phyloP scores from a whole-genome alignment of 805 yeast genomes.

The Zygosaccharomyces rouxii region DNA sequence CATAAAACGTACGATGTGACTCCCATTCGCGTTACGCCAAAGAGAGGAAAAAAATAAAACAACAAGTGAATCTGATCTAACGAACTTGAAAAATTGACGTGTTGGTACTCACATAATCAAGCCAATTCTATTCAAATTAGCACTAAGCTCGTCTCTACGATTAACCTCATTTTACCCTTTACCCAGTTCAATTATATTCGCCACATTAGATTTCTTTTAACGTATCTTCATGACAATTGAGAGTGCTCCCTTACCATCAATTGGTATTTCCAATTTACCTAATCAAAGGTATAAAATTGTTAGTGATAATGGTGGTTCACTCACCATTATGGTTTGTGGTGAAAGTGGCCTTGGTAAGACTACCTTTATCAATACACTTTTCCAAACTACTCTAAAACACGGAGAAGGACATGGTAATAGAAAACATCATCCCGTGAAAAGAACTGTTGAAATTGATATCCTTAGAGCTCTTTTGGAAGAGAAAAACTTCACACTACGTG shows the following conservation, averaged over 20 bases:
- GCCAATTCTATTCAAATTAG: not conserved
- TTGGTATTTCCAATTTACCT: slow-evolving; percentile 70
- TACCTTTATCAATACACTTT: slow-evolving; percentile 82
- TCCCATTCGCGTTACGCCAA: not conserved
- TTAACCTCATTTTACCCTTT: not conserved
- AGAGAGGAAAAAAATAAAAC: not conserved
- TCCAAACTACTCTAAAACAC: slow-evolving; percentile 66
- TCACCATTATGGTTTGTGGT: slow-evolving; percentile 83
- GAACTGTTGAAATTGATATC: slow-evolving; percentile 75
- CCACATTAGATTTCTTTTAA: not conserved
- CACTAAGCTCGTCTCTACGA: not conserved
- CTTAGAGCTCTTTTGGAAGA: slow-evolving; percentile 80
- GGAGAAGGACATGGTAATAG: slow-evolving; percentile 37
- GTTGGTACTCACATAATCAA: not conserved
- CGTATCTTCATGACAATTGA: slow-evolving; percentile 2
- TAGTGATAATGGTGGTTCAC: slow-evolving; percentile 67
- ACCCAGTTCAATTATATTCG: not conserved
- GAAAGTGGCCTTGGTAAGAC: slow-evolving; percentile 91
- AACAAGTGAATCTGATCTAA: not conserved
- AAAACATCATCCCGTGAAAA: slow-evolving; percentile 49
- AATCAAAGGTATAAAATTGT: slow-evolving; percentile 75
- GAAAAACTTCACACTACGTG: slow-evolving; percentile 68
- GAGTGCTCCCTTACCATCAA: slow-evolving; percentile 19
- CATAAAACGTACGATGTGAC: not conserved
- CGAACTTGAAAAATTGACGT: not conserved